These are phyloP conservation scores for Boletus rubroflammeus DNA, from an alignment of 768 basidiomycete genomes.

Conservation along the genomic window DNA sequence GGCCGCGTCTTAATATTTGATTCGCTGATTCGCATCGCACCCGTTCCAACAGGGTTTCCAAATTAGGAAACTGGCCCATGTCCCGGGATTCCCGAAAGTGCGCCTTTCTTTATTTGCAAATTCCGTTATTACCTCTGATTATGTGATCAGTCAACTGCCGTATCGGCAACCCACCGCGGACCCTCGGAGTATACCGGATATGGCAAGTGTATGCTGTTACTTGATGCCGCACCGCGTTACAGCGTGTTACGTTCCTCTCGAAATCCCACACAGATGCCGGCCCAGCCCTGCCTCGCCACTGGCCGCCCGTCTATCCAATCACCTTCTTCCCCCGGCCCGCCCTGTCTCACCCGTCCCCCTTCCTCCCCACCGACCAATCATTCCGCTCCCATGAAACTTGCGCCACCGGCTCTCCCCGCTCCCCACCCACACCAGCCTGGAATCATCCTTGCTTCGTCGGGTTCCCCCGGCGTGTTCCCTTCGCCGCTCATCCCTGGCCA, in stretches of 20 bases:
- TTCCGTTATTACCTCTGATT: conserved; percentile 32
- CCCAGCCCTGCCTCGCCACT: conserved; percentile 27
- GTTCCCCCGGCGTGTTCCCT: conserved; percentile 15
- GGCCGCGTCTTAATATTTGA: conserved; percentile 38
- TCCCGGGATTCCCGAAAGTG: conserved; percentile 30
- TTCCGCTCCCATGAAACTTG: conserved; percentile 6
- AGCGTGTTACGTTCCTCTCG: conserved; percentile 22
- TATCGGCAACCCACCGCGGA: conserved; percentile 32
- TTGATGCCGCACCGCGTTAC: conserved; percentile 18
- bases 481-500: conserved; percentile 8
- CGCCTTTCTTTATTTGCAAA: conserved; percentile 27
- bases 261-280: conserved; percentile 21
- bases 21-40: conserved; percentile 36
- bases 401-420: conserved; percentile 30
- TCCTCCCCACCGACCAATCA: conserved; percentile 1
- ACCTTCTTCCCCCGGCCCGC: conserved; percentile 14
- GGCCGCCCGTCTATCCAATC: conserved; percentile 12
- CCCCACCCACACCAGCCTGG: neutral
- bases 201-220: conserved; percentile 26
- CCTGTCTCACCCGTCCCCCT: conserved; percentile 6
- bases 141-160: conserved; percentile 21
- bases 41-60: conserved; percentile 20
- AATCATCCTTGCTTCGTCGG: conserved; percentile 8
- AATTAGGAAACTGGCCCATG: conserved; percentile 11
- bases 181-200: conserved; percentile 27